These are phyloP conservation scores for Pythium pectinolyticum DNA, from an alignment of 352 stramenopile species.

Conservation along the genomic window DNA sequence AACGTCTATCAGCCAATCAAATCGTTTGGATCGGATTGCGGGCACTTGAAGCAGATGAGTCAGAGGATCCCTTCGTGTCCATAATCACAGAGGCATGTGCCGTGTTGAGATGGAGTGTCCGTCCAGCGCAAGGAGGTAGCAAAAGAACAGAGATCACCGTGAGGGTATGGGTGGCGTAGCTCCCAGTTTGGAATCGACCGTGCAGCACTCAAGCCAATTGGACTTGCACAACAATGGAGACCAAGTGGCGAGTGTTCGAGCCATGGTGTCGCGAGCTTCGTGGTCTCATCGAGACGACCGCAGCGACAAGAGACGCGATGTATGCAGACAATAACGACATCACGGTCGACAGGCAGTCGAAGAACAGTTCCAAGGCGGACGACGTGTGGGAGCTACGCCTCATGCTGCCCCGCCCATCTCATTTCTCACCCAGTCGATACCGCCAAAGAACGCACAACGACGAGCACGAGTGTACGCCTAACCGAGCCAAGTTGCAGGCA, in stretches of 20 bases:
- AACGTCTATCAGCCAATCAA: neutral
- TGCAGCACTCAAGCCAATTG: neutral
- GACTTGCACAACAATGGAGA: constrained; percentile 8
- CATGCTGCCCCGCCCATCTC: constrained; percentile 3
- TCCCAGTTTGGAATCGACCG: neutral
- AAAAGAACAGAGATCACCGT: neutral
- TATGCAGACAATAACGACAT: neutral
- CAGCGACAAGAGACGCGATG: neutral
- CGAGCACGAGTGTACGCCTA: neutral
- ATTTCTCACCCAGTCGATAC: neutral
- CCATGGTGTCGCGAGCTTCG: constrained; percentile 19
- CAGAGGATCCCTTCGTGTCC: neutral
- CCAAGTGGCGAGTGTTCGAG: constrained; percentile 7
- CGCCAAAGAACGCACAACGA: neutral
- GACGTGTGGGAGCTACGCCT: constrained; percentile 10
- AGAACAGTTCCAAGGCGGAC: neutral
- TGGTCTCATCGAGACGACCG: constrained; percentile 4
- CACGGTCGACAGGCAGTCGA: neutral
- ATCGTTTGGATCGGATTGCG: neutral
- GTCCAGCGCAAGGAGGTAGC: too few species aligned
- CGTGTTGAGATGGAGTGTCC: too few species aligned
- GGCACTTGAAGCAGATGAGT: neutral
- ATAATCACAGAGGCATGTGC: neutral
- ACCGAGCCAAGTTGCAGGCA: constrained; percentile 1
- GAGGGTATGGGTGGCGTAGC: neutral